phyloP scores from a whole-genome alignment of 768 basidiomycete species.

The Holtermannia corniformis region DNA sequence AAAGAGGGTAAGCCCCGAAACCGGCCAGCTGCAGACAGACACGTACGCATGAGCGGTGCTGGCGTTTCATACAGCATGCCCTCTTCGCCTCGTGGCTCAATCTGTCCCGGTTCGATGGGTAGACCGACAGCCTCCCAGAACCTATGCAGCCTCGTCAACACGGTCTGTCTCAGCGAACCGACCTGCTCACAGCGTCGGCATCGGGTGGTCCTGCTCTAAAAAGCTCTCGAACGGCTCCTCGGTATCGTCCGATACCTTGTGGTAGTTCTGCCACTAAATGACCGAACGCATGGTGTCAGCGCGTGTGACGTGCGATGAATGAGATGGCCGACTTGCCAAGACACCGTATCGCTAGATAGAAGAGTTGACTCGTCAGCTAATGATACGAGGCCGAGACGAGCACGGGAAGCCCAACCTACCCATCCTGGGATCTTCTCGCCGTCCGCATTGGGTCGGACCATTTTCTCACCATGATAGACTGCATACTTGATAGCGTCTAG shows the following conservation, averaged over 20 bases:
- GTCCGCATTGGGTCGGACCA: not conserved
- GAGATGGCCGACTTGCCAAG: not conserved
- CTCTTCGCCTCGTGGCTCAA: not conserved
- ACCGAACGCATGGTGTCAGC: no score
- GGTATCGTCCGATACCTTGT: not conserved
- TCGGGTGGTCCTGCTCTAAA: no score
- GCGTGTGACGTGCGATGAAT: no score
- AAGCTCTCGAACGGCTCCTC: not conserved
- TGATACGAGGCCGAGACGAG: no score
- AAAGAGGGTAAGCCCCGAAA: no score
- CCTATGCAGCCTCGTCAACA: no score
- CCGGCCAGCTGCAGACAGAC: no score
- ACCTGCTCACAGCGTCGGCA: no score
- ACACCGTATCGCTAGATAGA: not conserved
- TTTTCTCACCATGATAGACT: not conserved
- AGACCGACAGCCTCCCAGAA: not conserved
- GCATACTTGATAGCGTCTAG: not conserved
- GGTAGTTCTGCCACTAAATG: not conserved
- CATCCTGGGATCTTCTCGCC: not conserved
- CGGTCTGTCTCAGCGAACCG: no score
- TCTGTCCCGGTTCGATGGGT: not conserved
- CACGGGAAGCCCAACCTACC: no score
- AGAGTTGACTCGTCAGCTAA: no score
- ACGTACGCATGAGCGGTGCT: not conserved
- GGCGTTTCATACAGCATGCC: not conserved